These are phyloP conservation scores for Haplographium delicatum DNA, from an alignment of 495 filamentous ascomycete genomes.

Conservation along the genomic window DNA sequence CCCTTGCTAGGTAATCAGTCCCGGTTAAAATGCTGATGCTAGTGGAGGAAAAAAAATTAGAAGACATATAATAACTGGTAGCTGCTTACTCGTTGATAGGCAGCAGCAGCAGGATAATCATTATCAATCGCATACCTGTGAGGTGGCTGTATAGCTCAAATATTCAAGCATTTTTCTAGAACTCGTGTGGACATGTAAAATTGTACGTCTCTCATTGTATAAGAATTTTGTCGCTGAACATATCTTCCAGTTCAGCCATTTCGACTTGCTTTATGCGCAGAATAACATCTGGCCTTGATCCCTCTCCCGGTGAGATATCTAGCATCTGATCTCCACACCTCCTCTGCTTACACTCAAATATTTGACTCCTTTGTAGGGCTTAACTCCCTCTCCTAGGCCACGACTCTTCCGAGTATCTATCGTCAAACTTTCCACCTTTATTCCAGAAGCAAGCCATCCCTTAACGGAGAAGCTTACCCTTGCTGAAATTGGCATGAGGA, in stretches of 20 bases:
- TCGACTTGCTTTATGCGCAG: background rate
- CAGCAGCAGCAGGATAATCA: too few species aligned
- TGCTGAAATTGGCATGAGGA: conserved; percentile 86
- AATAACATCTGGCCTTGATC: background rate
- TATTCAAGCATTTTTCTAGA: background rate
- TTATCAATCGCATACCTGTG: too few species aligned
- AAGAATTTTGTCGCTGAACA: background rate
- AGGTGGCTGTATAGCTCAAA: background rate
- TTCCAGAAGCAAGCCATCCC: conserved; percentile 91
- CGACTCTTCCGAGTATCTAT: conserved; percentile 82
- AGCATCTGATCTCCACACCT: conserved; percentile 65
- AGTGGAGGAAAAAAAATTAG: too few species aligned
- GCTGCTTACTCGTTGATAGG: too few species aligned
- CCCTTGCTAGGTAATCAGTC: too few species aligned
- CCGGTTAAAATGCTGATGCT: too few species aligned
- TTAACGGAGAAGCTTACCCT: conserved; percentile 85
- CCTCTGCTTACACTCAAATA: conserved; percentile 85
- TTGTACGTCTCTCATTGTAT: too few species aligned
- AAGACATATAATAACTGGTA: too few species aligned
- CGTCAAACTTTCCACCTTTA: conserved; percentile 83
- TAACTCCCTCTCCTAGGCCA: conserved; percentile 80
- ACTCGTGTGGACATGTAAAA: background rate
- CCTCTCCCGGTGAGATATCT: conserved; percentile 6
- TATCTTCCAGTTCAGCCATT: background rate
- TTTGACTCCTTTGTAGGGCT: conserved; percentile 97